Evolutionary conservation across 257 asterid species (phyloP), one percentile per base, ranked within the genome.

Genomic region (Sherardia arvensis): DNA sequence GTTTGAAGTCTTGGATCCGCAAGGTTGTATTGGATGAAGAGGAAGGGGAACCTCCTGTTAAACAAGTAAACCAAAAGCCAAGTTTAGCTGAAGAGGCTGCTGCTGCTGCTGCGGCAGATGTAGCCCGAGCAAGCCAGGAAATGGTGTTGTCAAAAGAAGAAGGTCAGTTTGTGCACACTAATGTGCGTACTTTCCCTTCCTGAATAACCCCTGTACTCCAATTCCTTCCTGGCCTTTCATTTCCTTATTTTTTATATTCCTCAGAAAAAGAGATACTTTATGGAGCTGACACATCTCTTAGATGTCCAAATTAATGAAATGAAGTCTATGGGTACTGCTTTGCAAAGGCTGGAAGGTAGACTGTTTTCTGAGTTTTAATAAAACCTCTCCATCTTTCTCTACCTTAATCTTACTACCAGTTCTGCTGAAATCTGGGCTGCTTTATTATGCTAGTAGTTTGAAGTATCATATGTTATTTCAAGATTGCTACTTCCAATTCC

Each of bases 1-100:
- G 85, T 73, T 74, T 93, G 69, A 93, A 90, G 86, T 85, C 96
- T 53, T 93, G 99, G 99, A 83, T 93, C 43, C 94, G 94, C 72
- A 85, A 80, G 82, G 84, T 87, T 73, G 87, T 78, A 53, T 29
- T 69, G 64, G 96, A 87, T 69, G 96, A 85, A 78, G 83, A 76
- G 69, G 94, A 78, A 65, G 86, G 75, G 10, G 81, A 81, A 51
- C 80, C 62, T 59, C 72, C 20, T 43, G 59, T 64, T 23, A 74
- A 72, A 77, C 72, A 78, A 72, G 57, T 59, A 23, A 58, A 63
- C 43, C 62, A 73, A 54, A 90, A 77, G 76, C 91, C 87, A 58
- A 87, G 70, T 77, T 55, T 84, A 57, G 96, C 84, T 36, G 95
- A 87, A 80, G 97, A 93, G 77, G 88, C 95, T 73, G 81, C 88